Evolutionary conservation across 805 yeast species (phyloP).

Genomic region (Ogataea naganishii): DNA sequence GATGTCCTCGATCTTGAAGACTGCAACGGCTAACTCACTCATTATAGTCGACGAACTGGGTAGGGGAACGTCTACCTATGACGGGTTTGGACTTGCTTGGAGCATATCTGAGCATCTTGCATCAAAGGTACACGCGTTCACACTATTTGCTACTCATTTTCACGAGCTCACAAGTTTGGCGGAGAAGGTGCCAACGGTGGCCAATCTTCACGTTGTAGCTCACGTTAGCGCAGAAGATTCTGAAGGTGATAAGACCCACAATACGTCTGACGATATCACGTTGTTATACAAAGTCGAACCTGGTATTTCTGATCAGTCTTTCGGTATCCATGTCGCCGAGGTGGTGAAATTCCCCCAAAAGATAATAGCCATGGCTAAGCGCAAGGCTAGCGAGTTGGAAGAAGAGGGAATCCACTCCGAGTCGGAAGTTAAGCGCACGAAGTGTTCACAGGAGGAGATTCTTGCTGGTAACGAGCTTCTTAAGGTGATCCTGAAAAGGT

Average conservation of each 20-base stretch:
- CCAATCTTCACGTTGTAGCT: slow-evolving; percentile 88
- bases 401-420: slow-evolving; percentile 34
- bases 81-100: slow-evolving; percentile 98
- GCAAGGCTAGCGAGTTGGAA: slow-evolving; percentile 85
- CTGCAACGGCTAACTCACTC: slow-evolving; percentile 71
- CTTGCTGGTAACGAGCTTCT: slow-evolving; percentile 44
- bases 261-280: slow-evolving; percentile 61
- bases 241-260: slow-evolving; percentile 13
- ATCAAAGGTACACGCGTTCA: slow-evolving; percentile 60
- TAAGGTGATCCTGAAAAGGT: slow-evolving; percentile 39
- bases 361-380: slow-evolving; percentile 89
- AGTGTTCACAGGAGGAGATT: slow-evolving; percentile 45
- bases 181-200: slow-evolving; percentile 52
- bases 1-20: slow-evolving; percentile 76
- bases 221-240: slow-evolving; percentile 51
- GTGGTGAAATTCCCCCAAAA: slow-evolving; percentile 87
- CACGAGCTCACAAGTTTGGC: slow-evolving; percentile 86
- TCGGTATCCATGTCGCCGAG: slow-evolving; percentile 97
- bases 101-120: slow-evolving; percentile 85
- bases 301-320: slow-evolving; percentile 92
- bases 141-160: slow-evolving; percentile 94
- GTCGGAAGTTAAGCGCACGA: slow-evolving; percentile 34
- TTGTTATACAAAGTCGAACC: slow-evolving; percentile 89
- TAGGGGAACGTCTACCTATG: slow-evolving; percentile 89
- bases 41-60: slow-evolving; percentile 93